These are phyloP conservation scores for Cladorrhinum samala DNA, from an alignment of 495 filamentous ascomycete genomes.

Conservation along the genomic window DNA sequence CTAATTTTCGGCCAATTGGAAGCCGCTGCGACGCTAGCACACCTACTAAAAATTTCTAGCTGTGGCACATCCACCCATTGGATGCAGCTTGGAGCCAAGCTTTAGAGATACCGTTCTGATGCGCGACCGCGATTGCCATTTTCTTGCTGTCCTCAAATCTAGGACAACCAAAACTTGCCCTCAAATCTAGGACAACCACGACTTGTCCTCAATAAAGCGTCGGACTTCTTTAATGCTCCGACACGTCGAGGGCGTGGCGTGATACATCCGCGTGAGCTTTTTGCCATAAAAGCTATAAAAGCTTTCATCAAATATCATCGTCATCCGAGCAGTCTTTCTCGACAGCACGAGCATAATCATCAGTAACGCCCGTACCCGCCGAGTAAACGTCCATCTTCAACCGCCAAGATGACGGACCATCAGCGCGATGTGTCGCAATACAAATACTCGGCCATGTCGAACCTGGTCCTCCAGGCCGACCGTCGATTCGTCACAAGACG, in stretches of 20 bases:
- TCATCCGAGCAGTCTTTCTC: background rate
- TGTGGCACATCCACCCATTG: background rate
- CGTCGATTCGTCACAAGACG: constrained; percentile 87
- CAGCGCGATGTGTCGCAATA: constrained; percentile 89
- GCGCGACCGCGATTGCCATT: constrained; percentile 8
- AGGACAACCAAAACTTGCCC: background rate
- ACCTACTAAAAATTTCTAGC: background rate
- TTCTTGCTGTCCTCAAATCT: background rate
- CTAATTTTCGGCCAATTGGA: background rate
- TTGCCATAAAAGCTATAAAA: no score
- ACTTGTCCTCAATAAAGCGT: background rate
- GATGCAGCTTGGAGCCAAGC: background rate
- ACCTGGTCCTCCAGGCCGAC: constrained; percentile 99
- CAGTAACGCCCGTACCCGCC: background rate
- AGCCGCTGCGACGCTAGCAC: constrained; percentile 5
- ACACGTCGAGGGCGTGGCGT: no score
- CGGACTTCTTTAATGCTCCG: background rate
- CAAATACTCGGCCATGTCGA: constrained; percentile 99
- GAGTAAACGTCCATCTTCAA: constrained; percentile 1
- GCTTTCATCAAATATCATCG: no score
- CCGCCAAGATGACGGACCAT: constrained; percentile 69
- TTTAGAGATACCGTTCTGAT: background rate
- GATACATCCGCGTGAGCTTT: no score
- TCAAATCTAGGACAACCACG: background rate
- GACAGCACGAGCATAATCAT: constrained; percentile 1